phyloP scores from a whole-genome alignment of 2,329 filamentous ascomycete species.

The Diaporthe sp. region DNA sequence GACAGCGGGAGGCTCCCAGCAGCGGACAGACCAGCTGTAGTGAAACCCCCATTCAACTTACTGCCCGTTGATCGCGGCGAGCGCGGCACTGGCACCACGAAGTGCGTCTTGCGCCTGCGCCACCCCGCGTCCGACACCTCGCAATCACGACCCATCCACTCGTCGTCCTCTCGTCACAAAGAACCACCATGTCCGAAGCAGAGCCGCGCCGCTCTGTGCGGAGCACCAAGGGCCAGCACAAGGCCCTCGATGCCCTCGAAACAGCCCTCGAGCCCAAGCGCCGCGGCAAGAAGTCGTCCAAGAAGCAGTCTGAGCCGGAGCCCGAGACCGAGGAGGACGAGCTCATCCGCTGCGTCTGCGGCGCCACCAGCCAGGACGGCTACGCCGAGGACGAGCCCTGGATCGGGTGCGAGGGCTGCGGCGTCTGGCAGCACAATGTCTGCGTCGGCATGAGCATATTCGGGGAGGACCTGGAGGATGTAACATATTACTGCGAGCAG shows the following conservation, averaged over 20 bases:
- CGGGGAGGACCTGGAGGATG: constrained; percentile 79
- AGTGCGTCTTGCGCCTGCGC: not conserved
- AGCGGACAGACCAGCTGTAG: constrained; percentile 32
- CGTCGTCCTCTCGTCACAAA: not conserved
- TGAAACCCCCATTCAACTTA: constrained; percentile 27
- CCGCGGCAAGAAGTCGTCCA: constrained; percentile 58
- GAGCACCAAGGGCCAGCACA: constrained; percentile 97
- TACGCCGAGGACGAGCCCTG: constrained; percentile 84
- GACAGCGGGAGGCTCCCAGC: not conserved
- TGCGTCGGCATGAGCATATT: constrained; percentile 89
- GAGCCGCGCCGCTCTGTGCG: constrained; percentile 95
- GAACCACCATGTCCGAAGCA: constrained; percentile 47
- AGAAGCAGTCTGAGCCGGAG: constrained; percentile 69
- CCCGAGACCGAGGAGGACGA: constrained; percentile 69
- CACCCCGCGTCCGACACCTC: not conserved
- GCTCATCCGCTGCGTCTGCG: constrained; percentile 93
- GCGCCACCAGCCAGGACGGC: constrained; percentile 85
- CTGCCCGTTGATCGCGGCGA: not conserved
- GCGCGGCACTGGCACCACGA: not conserved
- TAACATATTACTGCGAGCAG: constrained; percentile 88
- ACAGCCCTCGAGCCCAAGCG: constrained; percentile 65
- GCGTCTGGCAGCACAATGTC: constrained; percentile 96
- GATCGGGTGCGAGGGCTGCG: constrained; percentile 95
- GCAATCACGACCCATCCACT: not conserved
- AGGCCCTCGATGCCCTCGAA: constrained; percentile 83